phyloP scores from a whole-genome alignment of 75 land plant genomes.

The Selaginella moellendorffii region DNA sequence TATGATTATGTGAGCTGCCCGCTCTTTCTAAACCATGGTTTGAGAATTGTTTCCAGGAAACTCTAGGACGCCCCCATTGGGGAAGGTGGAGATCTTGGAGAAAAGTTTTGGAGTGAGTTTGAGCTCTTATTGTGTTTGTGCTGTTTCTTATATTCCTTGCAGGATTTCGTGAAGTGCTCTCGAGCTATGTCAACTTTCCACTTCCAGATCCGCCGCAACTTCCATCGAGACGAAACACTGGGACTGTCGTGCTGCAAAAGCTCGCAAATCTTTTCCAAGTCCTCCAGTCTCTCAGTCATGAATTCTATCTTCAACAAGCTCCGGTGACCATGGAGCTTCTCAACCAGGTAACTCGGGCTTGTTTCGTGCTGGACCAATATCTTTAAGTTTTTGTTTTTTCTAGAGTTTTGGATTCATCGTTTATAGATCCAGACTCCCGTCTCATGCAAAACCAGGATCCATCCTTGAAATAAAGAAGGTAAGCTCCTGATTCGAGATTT shows the following conservation, averaged over 20 bases:
- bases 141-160: conserved; percentile 15
- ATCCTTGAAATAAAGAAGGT: conserved; percentile 57
- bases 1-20: conserved; percentile 75
- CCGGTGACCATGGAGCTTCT: conserved; percentile 73
- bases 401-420: conserved; percentile 78
- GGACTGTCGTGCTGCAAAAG: conserved; percentile 32
- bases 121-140: too few species aligned
- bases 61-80: conserved; percentile 90
- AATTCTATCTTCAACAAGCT: conserved; percentile 30
- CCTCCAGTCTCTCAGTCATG: conserved; percentile 22
- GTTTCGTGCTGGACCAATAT: too few species aligned
- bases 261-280: conserved; percentile 35
- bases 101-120: not conserved
- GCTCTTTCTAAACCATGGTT: too few species aligned
- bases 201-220: conserved; percentile 52
- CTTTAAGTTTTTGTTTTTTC: too few species aligned
- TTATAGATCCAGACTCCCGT: conserved; percentile 38
- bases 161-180: conserved; percentile 51
- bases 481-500: not conserved
- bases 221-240: conserved; percentile 33
- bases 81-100: conserved; percentile 50
- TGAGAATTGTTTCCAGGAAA: too few species aligned
- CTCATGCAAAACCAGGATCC: conserved; percentile 21
- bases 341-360: conserved; percentile 55
- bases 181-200: conserved; percentile 25